Conservation (phyloP, 2,329 filamentous ascomycete genomes). For the Diaporthe aspalathi region DNA sequence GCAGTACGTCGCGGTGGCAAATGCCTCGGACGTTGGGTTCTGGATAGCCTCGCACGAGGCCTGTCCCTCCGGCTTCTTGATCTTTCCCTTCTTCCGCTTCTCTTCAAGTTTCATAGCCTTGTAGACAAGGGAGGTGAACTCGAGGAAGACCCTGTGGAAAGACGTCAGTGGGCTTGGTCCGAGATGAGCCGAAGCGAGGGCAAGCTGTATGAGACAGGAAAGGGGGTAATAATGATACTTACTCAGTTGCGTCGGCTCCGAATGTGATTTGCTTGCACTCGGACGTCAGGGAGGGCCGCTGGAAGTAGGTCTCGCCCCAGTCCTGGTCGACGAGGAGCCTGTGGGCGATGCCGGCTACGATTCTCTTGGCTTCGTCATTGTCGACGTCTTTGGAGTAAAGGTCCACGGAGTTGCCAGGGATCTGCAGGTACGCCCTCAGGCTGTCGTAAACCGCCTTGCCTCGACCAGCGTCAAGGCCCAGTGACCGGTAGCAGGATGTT, state of each 20-base stretch:
- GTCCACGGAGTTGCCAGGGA: conserved; percentile 35
- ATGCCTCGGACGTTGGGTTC: not conserved
- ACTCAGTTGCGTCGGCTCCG: conserved; percentile 23
- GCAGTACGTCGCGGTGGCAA: not conserved
- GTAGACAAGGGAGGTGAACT: conserved; percentile 34
- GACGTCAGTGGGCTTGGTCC: conserved; percentile 5
- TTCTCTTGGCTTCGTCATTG: conserved; percentile 11
- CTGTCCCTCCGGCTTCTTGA: not conserved
- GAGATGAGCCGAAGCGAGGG: not conserved
- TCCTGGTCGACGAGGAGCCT: conserved; percentile 15
- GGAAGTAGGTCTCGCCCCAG: conserved; percentile 31
- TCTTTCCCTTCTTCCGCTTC: conserved; percentile 28
- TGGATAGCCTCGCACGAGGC: not conserved
- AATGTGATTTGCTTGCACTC: conserved; percentile 18
- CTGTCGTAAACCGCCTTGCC: not conserved
- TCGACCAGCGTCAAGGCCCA: conserved; percentile 31
- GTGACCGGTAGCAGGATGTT: conserved; percentile 3
- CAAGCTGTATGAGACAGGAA: not conserved
- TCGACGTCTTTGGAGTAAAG: not conserved
- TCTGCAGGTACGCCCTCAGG: conserved; percentile 23
- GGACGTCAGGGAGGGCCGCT: not conserved
- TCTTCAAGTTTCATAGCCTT: conserved; percentile 36
- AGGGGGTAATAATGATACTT: not conserved
- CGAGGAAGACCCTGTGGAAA: conserved; percentile 28
- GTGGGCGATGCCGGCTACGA: conserved; percentile 28